These are phyloP conservation scores for Mycena crocata DNA, from an alignment of 768 basidiomycete genomes.

Conservation along the genomic window DNA sequence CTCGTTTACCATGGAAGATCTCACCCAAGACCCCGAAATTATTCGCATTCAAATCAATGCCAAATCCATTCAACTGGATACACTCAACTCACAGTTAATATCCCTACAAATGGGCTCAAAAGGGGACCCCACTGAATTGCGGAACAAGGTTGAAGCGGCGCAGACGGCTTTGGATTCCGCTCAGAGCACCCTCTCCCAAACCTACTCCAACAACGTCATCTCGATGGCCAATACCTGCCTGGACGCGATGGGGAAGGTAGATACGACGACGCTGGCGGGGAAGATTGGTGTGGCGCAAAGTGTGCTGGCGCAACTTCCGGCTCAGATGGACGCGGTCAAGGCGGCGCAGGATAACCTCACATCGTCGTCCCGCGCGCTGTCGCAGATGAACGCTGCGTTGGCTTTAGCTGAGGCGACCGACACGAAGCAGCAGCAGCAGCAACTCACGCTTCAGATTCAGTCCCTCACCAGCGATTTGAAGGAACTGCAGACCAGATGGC, in stretches of 20 bases:
- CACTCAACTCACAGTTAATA: slow-evolving; percentile 37
- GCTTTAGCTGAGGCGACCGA: slow-evolving; percentile 38
- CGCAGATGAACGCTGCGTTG: slow-evolving; percentile 29
- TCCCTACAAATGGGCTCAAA: slow-evolving; percentile 29
- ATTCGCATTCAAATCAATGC: slow-evolving; percentile 38
- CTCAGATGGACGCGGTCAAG: background rate
- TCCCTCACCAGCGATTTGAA: slow-evolving; percentile 32
- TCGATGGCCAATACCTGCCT: slow-evolving; percentile 39
- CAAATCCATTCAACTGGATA: slow-evolving; percentile 40
- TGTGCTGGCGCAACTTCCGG: background rate
- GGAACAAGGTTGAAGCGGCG: slow-evolving; percentile 33
- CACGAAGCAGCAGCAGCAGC: slow-evolving; percentile 30
- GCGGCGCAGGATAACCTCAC: slow-evolving; percentile 24
- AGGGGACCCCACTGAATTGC: slow-evolving; percentile 32
- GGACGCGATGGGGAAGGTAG: slow-evolving; percentile 26
- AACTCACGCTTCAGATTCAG: slow-evolving; percentile 30
- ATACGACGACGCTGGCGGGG: slow-evolving; percentile 18
- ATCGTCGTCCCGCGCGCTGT: slow-evolving; percentile 32
- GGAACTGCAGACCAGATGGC: slow-evolving; percentile 35
- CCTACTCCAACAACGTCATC: slow-evolving; percentile 39
- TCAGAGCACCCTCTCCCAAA: slow-evolving; percentile 32
- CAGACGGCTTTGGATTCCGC: slow-evolving; percentile 28
- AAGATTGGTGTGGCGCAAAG: background rate
- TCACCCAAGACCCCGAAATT: slow-evolving; percentile 39
- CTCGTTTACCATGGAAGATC: slow-evolving; percentile 42